A percentile compares a stretch with the other conserved stretches of the same genome.
Conservation (phyloP, 805 yeast species). For the Wickerhamomyces kurtzmanii region DNA sequence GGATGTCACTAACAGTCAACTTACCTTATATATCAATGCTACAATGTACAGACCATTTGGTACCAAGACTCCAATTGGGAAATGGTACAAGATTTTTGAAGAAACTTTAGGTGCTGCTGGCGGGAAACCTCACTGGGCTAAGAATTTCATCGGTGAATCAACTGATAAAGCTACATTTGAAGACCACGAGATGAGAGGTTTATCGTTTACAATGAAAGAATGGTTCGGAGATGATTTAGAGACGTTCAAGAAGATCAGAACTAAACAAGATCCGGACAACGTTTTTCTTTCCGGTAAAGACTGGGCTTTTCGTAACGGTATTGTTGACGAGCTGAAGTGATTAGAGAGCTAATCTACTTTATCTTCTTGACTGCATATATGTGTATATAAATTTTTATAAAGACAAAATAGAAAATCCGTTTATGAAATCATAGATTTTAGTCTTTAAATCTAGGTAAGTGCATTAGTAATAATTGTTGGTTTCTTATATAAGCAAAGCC, state of each 20-base stretch:
- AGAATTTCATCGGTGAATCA: slow-evolving; percentile 64
- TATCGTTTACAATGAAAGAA: slow-evolving; percentile 52
- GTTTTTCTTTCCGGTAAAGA: slow-evolving; percentile 67
- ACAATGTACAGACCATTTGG: slow-evolving; percentile 95
- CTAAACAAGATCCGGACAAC: slow-evolving; percentile 68
- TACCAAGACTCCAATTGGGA: slow-evolving; percentile 57
- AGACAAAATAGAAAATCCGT: too few species aligned
- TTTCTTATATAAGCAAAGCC: slow-evolving; percentile 1
- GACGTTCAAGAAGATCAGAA: slow-evolving; percentile 53
- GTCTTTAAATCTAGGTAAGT: background rate
- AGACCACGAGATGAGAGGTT: slow-evolving; percentile 74
- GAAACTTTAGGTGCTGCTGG: slow-evolving; percentile 64
- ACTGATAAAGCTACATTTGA: slow-evolving; percentile 22
- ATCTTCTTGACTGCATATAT: too few species aligned
- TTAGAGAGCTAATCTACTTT: too few species aligned
- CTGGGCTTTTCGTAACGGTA: slow-evolving; percentile 82
- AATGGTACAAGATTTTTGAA: slow-evolving; percentile 84
- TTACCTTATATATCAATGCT: slow-evolving; percentile 83
- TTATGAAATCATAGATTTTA: too few species aligned
- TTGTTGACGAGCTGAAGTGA: too few species aligned
- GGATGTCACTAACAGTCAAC: slow-evolving; percentile 53
- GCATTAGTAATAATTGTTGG: background rate
- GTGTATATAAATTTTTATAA: too few species aligned
- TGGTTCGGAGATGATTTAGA: slow-evolving; percentile 75
- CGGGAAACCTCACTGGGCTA: slow-evolving; percentile 99